Evolutionary conservation across 1,139 yeast species (phyloP).

Genomic region (Candida gigantensis): DNA sequence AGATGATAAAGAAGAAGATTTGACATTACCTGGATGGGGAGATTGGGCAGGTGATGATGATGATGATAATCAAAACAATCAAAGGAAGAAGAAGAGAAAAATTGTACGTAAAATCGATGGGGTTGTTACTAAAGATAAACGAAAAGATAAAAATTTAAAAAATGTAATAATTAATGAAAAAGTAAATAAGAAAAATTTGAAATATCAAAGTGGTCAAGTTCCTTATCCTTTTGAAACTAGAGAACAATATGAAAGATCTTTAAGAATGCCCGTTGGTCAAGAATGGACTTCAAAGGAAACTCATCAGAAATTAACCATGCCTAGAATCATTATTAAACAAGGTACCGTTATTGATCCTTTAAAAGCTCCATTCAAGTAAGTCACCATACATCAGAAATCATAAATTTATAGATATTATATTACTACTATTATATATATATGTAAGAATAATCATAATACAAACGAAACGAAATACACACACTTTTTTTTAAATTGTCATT

Average conservation of each 20-base stretch:
- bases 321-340: conserved; percentile 80
- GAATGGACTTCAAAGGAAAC: conserved; percentile 92
- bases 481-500: background rate
- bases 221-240: conserved; percentile 93
- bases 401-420: no score
- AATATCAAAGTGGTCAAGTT: conserved; percentile 81
- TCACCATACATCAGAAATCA: background rate
- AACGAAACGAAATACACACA: background rate
- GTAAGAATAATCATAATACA: no score
- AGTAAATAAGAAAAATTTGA: conserved; percentile 77
- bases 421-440: no score
- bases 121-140: conserved; percentile 63
- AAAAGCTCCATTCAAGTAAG: conserved; percentile 62
- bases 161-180: conserved; percentile 89
- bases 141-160: conserved; percentile 74
- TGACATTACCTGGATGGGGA: conserved; percentile 95
- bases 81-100: no score
- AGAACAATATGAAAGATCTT: conserved; percentile 92
- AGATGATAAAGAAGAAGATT: conserved; percentile 83
- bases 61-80: conserved; percentile 55
- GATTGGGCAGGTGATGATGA: conserved; percentile 73
- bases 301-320: conserved; percentile 87
- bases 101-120: conserved; percentile 73
- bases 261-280: conserved; percentile 96
- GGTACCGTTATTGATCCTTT: conserved; percentile 92